These are phyloP conservation scores for Typha latifolia DNA, from an alignment of 176 grass and related monocot species.

Conservation along the genomic window DNA sequence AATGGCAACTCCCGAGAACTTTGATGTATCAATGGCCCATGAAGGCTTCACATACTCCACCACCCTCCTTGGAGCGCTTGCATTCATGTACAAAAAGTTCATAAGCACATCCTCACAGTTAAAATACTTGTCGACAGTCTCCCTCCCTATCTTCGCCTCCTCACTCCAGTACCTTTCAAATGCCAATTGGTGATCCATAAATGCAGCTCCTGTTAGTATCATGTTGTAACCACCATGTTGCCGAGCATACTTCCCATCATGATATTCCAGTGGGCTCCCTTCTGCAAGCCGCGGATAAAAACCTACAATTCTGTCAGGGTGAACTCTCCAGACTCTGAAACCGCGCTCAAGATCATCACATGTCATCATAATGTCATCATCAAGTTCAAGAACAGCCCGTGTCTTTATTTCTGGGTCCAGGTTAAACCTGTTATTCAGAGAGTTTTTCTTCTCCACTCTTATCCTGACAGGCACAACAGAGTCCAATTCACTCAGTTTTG, in stretches of 20 bases:
- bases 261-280: conserved; percentile 55
- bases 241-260: conserved; percentile 49
- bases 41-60: conserved; percentile 87
- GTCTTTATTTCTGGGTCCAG: conserved; percentile 69
- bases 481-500: conserved; percentile 43
- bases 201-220: conserved; percentile 85
- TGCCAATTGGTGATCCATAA: conserved; percentile 73
- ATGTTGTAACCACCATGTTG: conserved; percentile 60
- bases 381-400: conserved; percentile 75
- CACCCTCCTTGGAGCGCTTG: conserved; percentile 31
- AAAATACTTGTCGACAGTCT: conserved; percentile 50
- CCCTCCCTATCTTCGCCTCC: conserved; percentile 48
- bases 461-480: conserved; percentile 56
- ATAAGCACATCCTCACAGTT: conserved; percentile 89
- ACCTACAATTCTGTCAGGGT: conserved; percentile 57
- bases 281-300: conserved; percentile 78
- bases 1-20: conserved; percentile 80
- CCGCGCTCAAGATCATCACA: conserved; percentile 92
- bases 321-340: conserved; percentile 81
- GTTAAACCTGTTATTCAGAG: conserved; percentile 90
- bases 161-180: conserved; percentile 73
- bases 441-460: conserved; percentile 68
- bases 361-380: conserved; percentile 97
- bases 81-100: conserved; percentile 86
- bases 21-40: conserved; percentile 93